phyloP scores from a whole-genome alignment of 306 rosid species.

The Mucuna pruriens region DNA sequence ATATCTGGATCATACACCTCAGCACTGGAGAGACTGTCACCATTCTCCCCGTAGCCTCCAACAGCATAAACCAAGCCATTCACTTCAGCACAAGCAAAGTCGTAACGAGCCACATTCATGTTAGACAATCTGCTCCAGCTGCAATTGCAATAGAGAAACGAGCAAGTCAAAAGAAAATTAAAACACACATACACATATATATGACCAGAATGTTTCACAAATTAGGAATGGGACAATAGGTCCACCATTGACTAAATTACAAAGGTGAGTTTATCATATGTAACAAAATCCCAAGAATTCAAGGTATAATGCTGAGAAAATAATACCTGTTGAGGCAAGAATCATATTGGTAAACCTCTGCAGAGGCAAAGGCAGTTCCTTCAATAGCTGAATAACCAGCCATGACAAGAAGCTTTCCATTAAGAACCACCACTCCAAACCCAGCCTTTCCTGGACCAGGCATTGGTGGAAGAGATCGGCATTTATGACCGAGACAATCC shows the following conservation, averaged over 20 bases:
- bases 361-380: constrained; percentile 55
- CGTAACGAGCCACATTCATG: constrained; percentile 80
- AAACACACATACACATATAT: background rate
- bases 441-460: constrained; percentile 67
- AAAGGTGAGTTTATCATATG: background rate
- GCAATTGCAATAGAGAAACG: constrained; percentile 41
- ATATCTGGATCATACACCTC: constrained; percentile 85
- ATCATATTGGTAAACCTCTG: constrained; percentile 79
- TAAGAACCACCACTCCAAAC: constrained; percentile 74
- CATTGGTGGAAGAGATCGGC: constrained; percentile 70
- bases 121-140: constrained; percentile 79
- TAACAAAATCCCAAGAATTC: constrained; percentile 11
- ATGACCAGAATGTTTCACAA: constrained; percentile 2
- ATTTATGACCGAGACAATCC: constrained; percentile 63
- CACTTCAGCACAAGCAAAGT: constrained; percentile 83
- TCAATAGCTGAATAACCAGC: constrained; percentile 64
- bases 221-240: background rate
- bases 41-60: constrained; percentile 74
- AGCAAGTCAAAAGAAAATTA: constrained; percentile 5
- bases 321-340: constrained; percentile 66
- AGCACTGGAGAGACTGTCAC: constrained; percentile 74
- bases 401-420: constrained; percentile 80
- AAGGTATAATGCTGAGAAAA: constrained; percentile 27
- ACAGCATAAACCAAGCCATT: constrained; percentile 74
- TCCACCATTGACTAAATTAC: background rate